Percentiles rank a stretch among this genome's conserved stretches.
phyloP scores from a whole-genome alignment of 257 asterid species.

The Plantago ovata region DNA sequence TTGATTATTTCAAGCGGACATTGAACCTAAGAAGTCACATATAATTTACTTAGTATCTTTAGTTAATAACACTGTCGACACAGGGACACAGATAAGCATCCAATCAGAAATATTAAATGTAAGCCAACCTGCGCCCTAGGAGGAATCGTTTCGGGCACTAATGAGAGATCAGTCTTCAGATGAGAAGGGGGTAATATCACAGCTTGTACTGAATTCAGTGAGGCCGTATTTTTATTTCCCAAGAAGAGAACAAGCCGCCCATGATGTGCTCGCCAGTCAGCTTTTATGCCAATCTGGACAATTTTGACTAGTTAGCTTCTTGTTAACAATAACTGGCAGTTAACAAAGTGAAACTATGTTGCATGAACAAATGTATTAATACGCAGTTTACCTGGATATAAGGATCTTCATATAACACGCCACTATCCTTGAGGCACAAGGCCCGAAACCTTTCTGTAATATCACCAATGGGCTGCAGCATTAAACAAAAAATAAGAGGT shows the following conservation, averaged over 20 bases:
- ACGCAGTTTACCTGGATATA: conserved; percentile 64
- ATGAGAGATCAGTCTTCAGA: conserved; percentile 69
- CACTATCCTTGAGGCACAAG: conserved; percentile 87
- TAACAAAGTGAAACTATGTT: conserved; percentile 1
- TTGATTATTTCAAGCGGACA: conserved; percentile 88
- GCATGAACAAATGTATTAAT: conserved; percentile 9
- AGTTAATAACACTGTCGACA: background rate
- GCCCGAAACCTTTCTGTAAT: conserved; percentile 81
- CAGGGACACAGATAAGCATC: conserved; percentile 2
- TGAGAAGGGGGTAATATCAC: conserved; percentile 73
- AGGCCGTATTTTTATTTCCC: conserved; percentile 81
- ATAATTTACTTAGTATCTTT: conserved; percentile 9
- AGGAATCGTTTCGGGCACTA: conserved; percentile 91
- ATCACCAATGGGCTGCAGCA: conserved; percentile 80
- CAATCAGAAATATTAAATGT: conserved; percentile 8
- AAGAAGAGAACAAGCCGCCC: conserved; percentile 88
- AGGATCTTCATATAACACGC: conserved; percentile 89
- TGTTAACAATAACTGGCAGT: conserved; percentile 7
- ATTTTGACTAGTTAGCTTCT: conserved; percentile 16
- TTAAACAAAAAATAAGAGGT: conserved; percentile 18
- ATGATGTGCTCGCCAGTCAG: conserved; percentile 86
- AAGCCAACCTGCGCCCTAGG: conserved; percentile 86
- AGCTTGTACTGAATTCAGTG: conserved; percentile 80
- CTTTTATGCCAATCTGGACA: conserved; percentile 85
- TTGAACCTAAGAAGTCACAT: conserved; percentile 57